phyloP scores from a whole-genome alignment of 352 stramenopile species.

The Pythium aristosporum region DNA sequence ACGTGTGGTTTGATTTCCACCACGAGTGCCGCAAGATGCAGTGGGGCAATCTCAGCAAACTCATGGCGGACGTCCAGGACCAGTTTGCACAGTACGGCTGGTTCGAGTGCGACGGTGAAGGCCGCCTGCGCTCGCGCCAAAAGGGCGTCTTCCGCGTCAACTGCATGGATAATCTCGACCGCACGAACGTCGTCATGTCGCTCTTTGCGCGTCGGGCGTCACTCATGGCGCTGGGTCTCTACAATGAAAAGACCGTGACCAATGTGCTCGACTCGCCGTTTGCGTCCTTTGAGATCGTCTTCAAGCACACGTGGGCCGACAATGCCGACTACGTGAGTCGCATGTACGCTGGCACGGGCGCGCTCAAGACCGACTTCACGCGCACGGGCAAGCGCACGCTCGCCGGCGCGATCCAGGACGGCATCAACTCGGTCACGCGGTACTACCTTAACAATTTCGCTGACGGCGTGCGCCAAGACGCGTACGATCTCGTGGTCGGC shows the following conservation, averaged over 20 bases:
- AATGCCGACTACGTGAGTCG: conserved; percentile 94
- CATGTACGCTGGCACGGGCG: conserved; percentile 93
- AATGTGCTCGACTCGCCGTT: conserved; percentile 59
- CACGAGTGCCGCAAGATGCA: conserved; percentile 93
- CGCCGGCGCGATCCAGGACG: conserved; percentile 91
- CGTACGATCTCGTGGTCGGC: conserved; percentile 90
- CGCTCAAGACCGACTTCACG: conserved; percentile 96
- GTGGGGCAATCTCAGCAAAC: conserved; percentile 90
- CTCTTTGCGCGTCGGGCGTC: conserved; percentile 89
- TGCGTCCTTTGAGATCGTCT: conserved; percentile 61
- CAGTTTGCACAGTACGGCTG: conserved; percentile 67
- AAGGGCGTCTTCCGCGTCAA: conserved; percentile 95
- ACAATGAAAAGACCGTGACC: conserved; percentile 25
- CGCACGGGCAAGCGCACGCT: conserved; percentile 92
- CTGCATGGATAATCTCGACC: conserved; percentile 98
- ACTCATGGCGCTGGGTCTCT: conserved; percentile 66
- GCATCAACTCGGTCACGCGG: conserved; percentile 91
- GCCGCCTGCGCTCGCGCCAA: conserved; percentile 70
- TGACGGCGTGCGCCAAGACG: conserved; percentile 92
- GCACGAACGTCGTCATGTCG: conserved; percentile 97
- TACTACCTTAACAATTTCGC: conserved; percentile 97
- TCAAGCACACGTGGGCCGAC: conserved; percentile 93
- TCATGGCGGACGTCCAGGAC: conserved; percentile 77
- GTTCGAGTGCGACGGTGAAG: conserved; percentile 65
- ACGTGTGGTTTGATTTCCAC: conserved; percentile 98